Base-by-base conservation (phyloP, 768 basidiomycete species). In the Psilocybe cyanescens region DNA sequence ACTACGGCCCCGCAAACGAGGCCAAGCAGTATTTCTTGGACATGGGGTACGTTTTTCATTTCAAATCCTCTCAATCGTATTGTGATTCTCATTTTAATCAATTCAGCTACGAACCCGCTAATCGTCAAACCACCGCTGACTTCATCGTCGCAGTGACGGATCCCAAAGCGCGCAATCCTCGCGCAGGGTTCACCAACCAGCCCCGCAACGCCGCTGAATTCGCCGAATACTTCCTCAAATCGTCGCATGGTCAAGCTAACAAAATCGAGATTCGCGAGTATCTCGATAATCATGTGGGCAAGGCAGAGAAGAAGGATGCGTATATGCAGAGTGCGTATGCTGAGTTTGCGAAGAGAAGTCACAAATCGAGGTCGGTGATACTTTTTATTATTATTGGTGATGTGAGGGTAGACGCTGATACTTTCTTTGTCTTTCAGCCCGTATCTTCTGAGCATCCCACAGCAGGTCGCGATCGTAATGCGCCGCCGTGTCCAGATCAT, bases 11-110 rank as follows among this genome's bases (percentile, higher is more conserved):
- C 5, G 85, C 86, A 2, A 74, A 81, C 49, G 74, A 83, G 60
- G 93, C 92, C 0, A 78, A 84, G 54, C 77, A 85, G 61, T 92
- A 93, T 72, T 92, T 95, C 78, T 78, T 88, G 60, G 81, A 85
- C 59, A 81, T 90, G 78, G 84, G 76, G 72, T 74, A 65, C 30
- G 67, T 65, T 57, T 17, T 47, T 2, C 45, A 3, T 16, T 30
- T 24, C 14, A n/a, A 5, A 12, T n/a, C 9, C 2, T 11, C 50
- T 6, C 19, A 44, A 3, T 16, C 28, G 35, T 9, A 6, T 1
- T 51, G 4, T 51, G 49, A 50, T 59, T 31, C 28, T 54, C 44
- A 14, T 37, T 57, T 11, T 30, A 57, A 16, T 50, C 16, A n/a
- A 52, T 47, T 44, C n/a, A 79, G 86, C 17, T 86, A 85, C 64